Percentiles rank a stretch among this genome's conserved stretches.
Conservation (phyloP, 192 early-diverging fungal genomes). For the Pilobolus umbonatus region DNA sequence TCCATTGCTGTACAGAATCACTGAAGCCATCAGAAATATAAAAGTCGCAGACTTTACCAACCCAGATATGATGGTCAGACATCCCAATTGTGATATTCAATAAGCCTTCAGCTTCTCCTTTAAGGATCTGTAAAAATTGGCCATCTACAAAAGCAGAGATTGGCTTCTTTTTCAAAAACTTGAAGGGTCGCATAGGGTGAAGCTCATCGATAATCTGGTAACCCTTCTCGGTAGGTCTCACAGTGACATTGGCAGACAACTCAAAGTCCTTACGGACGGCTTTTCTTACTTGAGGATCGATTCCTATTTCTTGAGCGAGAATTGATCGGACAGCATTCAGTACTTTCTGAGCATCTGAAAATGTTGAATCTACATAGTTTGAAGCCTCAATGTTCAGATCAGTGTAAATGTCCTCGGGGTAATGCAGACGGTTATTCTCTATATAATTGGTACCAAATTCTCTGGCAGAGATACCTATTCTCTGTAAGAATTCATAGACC, state of each 20-base stretch:
- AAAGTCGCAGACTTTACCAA: conserved; percentile 47
- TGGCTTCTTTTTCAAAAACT: conserved; percentile 78
- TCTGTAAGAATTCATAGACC: conserved; percentile 15
- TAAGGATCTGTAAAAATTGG: conserved; percentile 72
- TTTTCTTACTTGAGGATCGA: conserved; percentile 75
- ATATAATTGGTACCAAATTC: conserved; percentile 59
- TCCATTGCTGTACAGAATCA: conserved; percentile 70
- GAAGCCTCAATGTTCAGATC: conserved; percentile 53
- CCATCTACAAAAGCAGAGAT: conserved; percentile 63
- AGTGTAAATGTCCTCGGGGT: conserved; percentile 54
- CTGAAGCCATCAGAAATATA: conserved; percentile 57
- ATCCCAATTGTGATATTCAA: conserved; percentile 56
- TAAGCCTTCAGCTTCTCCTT: conserved; percentile 70
- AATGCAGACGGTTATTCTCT: conserved; percentile 49
- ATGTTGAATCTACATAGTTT: conserved; percentile 42
- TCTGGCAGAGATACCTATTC: conserved; percentile 50
- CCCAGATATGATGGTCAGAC: conserved; percentile 35
- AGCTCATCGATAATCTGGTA: conserved; percentile 65
- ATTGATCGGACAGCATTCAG: conserved; percentile 65
- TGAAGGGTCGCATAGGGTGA: conserved; percentile 77
- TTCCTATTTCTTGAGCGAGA: conserved; percentile 70
- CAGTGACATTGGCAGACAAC: conserved; percentile 60
- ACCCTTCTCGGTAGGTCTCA: conserved; percentile 81
- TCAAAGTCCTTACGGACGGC: conserved; percentile 72
- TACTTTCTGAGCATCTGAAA: conserved; percentile 46